Conservation (phyloP, 208 protist genomes). For the Leishmania tropica region DNA sequence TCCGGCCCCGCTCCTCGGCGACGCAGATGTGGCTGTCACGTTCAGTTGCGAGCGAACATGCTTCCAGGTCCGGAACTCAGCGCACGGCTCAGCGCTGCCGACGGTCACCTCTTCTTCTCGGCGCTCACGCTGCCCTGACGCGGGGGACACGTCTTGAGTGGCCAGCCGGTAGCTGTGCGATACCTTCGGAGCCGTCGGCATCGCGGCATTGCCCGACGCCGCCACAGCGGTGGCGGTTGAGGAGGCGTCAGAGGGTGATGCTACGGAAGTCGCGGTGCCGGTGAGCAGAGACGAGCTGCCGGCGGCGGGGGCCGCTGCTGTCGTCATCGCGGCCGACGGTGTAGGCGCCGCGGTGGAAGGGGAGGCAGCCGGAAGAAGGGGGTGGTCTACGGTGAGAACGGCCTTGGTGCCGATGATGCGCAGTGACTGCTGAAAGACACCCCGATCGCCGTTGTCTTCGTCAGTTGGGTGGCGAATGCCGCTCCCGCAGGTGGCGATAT, state of each 20-base stretch:
- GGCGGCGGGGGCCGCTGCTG: background rate
- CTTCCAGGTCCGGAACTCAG: conserved; percentile 26
- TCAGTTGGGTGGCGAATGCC: background rate
- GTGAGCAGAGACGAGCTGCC: background rate
- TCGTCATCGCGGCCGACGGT: background rate
- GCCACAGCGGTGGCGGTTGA: background rate
- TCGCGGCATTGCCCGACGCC: background rate
- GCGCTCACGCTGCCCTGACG: conserved; percentile 16
- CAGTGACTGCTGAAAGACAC: conserved; percentile 25
- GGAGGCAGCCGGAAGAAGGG: conserved; percentile 13
- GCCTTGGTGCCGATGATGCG: conserved; percentile 24
- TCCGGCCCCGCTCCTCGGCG: background rate
- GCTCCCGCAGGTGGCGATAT: conserved; percentile 12
- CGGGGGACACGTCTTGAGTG: conserved; percentile 15
- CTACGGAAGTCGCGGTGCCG: background rate
- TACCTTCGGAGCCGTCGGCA: conserved; percentile 7
- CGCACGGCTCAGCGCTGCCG: conserved; percentile 17
- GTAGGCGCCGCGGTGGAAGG: background rate
- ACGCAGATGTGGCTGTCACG: conserved; percentile 3
- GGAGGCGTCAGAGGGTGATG: background rate
- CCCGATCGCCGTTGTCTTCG: background rate
- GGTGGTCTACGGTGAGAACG: conserved; percentile 19
- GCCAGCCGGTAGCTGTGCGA: conserved; percentile 20
- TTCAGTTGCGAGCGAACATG: conserved; percentile 26
- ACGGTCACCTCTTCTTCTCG: conserved; percentile 4